These are phyloP conservation scores for Emergomyces orientalis DNA, from an alignment of 2,329 filamentous ascomycete species.

Conservation along the genomic window DNA sequence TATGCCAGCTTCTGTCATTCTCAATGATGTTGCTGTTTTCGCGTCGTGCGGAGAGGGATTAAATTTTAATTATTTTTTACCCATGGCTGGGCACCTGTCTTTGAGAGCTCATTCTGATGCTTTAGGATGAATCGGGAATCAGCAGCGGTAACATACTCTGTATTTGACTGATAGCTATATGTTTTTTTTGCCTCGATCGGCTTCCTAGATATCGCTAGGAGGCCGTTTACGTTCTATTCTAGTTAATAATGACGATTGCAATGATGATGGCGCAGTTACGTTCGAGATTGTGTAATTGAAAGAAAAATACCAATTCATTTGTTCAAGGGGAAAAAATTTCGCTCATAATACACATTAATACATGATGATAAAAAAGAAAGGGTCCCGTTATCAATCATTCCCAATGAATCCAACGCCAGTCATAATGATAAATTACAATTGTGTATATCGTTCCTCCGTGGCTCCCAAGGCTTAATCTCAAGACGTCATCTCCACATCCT, in stretches of 20 bases:
- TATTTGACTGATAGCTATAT: not conserved
- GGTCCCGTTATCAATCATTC: not conserved
- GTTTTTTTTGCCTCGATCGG: not conserved
- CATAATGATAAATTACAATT: slow-evolving; percentile 5
- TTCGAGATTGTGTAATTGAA: not conserved
- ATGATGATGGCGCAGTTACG: not conserved
- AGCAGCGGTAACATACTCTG: slow-evolving; percentile 56
- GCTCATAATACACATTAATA: not conserved
- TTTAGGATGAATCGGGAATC: slow-evolving; percentile 59
- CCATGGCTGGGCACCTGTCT: slow-evolving; percentile 64
- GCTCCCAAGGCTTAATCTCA: slow-evolving; percentile 6
- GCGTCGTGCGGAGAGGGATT: slow-evolving; percentile 56
- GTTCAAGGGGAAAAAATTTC: not conserved
- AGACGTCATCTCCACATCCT: slow-evolving; percentile 48
- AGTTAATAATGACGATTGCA: not conserved
- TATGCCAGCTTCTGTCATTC: slow-evolving; percentile 44
- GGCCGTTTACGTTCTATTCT: not conserved
- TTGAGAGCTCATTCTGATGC: slow-evolving; percentile 56
- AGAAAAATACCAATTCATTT: not conserved
- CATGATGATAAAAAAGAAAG: not conserved
- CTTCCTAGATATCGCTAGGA: not conserved
- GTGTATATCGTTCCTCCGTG: not conserved
- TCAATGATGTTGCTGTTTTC: slow-evolving; percentile 53
- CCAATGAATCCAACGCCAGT: slow-evolving; percentile 2
- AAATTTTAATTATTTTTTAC: slow-evolving; percentile 33